Base-by-base conservation (phyloP, 2,329 filamentous ascomycete species). In the Talaromyces marneffei region DNA sequence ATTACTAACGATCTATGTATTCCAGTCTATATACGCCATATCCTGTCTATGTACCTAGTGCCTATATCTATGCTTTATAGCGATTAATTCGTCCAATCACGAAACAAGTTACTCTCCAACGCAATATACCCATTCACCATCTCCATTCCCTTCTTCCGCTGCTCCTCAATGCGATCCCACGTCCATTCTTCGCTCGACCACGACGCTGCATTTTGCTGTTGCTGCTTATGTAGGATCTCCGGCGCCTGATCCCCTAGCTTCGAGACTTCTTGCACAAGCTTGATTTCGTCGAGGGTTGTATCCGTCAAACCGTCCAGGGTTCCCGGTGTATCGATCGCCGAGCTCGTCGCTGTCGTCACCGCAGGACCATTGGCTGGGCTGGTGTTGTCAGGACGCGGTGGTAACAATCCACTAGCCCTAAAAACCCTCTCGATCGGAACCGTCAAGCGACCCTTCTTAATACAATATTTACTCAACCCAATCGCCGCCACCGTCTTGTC, bases 361-460 rank as follows among this genome's bases (percentile, higher is more conserved):
- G 35, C 29, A 12, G 61, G 35, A 18, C 27, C 54, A 39, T n/a
- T n/a, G n/a, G 69, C 37, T 25, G 55, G 46, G 33, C 66, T 46
- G 8, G 33, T 57, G 5, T 87, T 87, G 10, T 83, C 86, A 0
- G 91, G 91, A 53, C 87, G 82, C 61, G 83, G 78, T 0, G 94
- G 94, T 56, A 97, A 78, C 71, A 97, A 79, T 1, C 87, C 86
- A 55, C 87, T 88, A 37, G 87, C 83, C 46, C 84, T 80, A 27
- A 97, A 80, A 7, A 93, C 80, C 52, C 89, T 81, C 66, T 92
- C 88, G 0, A 94, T 92, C 65, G 92, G 86, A 3, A 97, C 85
- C 0, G 93, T 97, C 69, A 94, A 80, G 25, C 93, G 82, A 0
- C 88, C 90, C 60, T 91, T 81, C 79, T 93, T 93, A 72, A 91